Evolutionary conservation across 2,329 filamentous ascomycete genomes (phyloP).

Genomic region (Diplodia intermedia): DNA sequence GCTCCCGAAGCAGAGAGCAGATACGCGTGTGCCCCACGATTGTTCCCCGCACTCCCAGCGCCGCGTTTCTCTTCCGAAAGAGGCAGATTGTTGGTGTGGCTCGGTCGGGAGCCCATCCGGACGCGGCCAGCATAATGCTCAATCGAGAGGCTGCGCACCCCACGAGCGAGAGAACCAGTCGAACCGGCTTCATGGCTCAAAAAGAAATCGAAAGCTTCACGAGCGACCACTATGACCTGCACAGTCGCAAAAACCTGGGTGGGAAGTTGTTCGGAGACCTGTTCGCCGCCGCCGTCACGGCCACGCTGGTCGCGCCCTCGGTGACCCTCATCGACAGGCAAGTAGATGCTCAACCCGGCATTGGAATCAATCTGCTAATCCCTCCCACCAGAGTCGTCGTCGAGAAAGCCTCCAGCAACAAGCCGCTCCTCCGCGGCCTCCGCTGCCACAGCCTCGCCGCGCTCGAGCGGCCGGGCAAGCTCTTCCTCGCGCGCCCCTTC

Average conservation of each 20-base stretch:
- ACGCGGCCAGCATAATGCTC: neutral
- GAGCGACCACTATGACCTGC: neutral
- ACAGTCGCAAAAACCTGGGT: neutral
- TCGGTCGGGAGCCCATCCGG: constrained; percentile 8
- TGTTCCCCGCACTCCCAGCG: neutral
- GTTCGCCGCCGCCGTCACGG: constrained; percentile 39
- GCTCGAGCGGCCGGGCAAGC: constrained; percentile 38
- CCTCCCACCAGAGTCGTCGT: constrained; percentile 37
- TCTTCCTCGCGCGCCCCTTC: constrained; percentile 42
- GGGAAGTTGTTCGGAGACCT: constrained; percentile 38
- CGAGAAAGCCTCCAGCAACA: constrained; percentile 39
- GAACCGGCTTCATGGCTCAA: constrained; percentile 5
- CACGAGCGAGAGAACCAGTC: neutral
- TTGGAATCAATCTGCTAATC: neutral
- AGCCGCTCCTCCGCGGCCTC: constrained; percentile 34
- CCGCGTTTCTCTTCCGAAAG: neutral
- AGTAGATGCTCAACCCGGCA: neutral
- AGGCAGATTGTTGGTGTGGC: neutral
- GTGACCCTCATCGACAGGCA: constrained; percentile 43
- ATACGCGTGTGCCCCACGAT: neutral
- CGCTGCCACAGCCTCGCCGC: constrained; percentile 38
- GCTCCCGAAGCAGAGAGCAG: constrained; percentile 9
- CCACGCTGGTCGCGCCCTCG: constrained; percentile 39
- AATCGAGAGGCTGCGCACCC: neutral
- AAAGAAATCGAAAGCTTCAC: neutral